Evolutionary conservation across 768 basidiomycete species (phyloP), one percentile per base, ranked within the genome.

Genomic region (Auricularia heimuer): DNA sequence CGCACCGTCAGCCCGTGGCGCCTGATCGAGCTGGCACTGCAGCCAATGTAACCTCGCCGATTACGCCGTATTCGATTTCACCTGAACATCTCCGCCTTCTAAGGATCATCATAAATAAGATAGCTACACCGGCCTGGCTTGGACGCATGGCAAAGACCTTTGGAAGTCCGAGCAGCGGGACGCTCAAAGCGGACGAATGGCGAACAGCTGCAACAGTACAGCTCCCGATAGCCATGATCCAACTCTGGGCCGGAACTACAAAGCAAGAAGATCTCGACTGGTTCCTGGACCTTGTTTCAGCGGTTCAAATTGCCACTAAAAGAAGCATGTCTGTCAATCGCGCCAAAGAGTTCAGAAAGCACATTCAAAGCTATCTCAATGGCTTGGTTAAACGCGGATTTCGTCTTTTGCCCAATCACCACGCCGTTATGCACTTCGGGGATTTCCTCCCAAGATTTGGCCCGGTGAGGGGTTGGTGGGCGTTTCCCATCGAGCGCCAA

Each of bases 121-220:
- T 44, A 10, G 16, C 42, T 8, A 44, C 42, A 10, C 42, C 42
- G 16, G 42, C 10, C 16, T 44, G 42, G 42, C 42, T 44, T 8
- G 42, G 42, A 44, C 42, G 42, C 42, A 16, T 44, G 42, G 42
- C 42, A 44, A 44, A 8, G 10, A 16, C 8, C 42, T 44, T 33
- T 24, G 67, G 33, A 64, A 69, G 61, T 67, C 67, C 71, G 68
- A 73, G 6, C 70, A 70, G 51, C n/a, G 71, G 76, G 2, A 78
- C 75, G 61, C 68, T 77, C 2, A 75, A 72, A 39, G 75, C 75
- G 3, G 73, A 75, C 64, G 70, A 77, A 45, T 77, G 75, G 75
- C 62, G 71, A 16, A 64, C 66, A 0, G 34, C 71, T 1, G 71
- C 72, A 24, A 69, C 72, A 0, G 64, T 75, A 3, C 64, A 76